Evolutionary conservation across 352 stramenopile species (phyloP).

Genomic region (Phytophthora pseudosyringae): DNA sequence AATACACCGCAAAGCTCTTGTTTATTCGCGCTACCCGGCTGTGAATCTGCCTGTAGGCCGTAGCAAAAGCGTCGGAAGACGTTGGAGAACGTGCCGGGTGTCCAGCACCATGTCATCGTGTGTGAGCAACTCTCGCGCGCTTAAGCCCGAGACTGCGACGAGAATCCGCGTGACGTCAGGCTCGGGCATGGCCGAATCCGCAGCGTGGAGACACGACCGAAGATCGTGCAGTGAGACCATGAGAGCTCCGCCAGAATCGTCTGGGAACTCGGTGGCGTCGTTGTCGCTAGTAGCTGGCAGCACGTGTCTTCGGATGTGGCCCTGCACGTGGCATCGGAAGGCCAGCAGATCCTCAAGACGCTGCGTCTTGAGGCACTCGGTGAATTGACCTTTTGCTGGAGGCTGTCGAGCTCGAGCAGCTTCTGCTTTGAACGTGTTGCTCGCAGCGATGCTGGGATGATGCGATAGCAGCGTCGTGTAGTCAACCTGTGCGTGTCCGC

Average conservation of each 20-base stretch:
- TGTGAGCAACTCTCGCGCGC: constrained; percentile 58
- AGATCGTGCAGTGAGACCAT: constrained; percentile 62
- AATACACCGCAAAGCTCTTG: too few species aligned
- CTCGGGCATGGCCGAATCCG: constrained; percentile 60
- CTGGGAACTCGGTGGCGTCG: background rate
- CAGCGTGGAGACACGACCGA: constrained; percentile 49
- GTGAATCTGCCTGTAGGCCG: constrained; percentile 48
- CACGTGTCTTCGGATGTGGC: constrained; percentile 36
- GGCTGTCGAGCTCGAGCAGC: background rate
- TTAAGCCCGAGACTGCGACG: constrained; percentile 39
- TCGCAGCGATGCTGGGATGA: too few species aligned
- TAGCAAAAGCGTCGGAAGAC: constrained; percentile 54
- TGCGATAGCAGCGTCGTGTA: constrained; percentile 46
- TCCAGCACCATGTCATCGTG: constrained; percentile 68
- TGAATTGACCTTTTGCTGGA: constrained; percentile 26
- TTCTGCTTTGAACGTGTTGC: too few species aligned
- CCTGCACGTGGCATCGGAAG: constrained; percentile 54
- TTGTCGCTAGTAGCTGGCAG: too few species aligned
- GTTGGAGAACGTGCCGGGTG: constrained; percentile 42
- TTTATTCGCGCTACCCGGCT: too few species aligned
- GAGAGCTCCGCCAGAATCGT: constrained; percentile 3
- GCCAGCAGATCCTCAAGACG: constrained; percentile 68
- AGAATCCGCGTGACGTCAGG: constrained; percentile 57
- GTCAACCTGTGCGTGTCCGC: constrained; percentile 45
- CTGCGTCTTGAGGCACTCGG: constrained; percentile 58